Evolutionary conservation across 2,329 filamentous ascomycete genomes (phyloP).

Genomic region (Xylaria sp.): DNA sequence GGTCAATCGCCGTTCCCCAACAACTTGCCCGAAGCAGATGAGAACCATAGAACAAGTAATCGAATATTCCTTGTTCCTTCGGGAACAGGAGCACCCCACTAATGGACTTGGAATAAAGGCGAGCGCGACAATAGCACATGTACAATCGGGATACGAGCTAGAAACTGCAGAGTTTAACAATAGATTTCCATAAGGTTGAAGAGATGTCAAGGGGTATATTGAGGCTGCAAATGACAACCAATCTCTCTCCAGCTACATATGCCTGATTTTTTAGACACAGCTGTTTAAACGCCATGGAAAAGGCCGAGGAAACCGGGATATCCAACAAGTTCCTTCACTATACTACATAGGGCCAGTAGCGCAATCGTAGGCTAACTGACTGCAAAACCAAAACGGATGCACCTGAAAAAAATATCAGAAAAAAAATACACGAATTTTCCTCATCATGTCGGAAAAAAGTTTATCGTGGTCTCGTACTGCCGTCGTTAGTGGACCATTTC

Average conservation of each 20-base stretch:
- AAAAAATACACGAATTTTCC: slow-evolving; percentile 25
- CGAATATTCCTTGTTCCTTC: too few relatives aligned
- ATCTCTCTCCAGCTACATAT: slow-evolving; percentile 20
- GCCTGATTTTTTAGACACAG: not conserved
- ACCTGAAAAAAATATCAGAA: slow-evolving; percentile 6
- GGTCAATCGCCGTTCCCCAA: not conserved
- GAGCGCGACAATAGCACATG: not conserved
- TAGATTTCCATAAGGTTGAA: not conserved
- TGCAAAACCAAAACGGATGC: slow-evolving; percentile 16
- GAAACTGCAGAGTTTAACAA: not conserved
- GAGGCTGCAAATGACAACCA: slow-evolving; percentile 25
- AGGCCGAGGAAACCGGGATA: slow-evolving; percentile 7
- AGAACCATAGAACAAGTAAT: too few relatives aligned
- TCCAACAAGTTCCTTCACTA: slow-evolving; percentile 19
- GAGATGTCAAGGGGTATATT: slow-evolving; percentile 31
- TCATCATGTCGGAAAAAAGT: slow-evolving; percentile 11
- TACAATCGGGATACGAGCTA: not conserved
- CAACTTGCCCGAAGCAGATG: too few relatives aligned
- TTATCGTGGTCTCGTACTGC: slow-evolving; percentile 27
- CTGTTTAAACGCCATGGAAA: slow-evolving; percentile 20
- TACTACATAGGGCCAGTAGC: slow-evolving; percentile 31
- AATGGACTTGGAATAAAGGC: not conserved
- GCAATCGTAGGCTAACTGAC: slow-evolving; percentile 6
- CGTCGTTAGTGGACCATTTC: slow-evolving; percentile 25
- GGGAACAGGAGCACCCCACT: too few relatives aligned